These are phyloP conservation scores for Fusarium sacchari DNA, from an alignment of 2,329 filamentous ascomycete genomes.

Conservation along the genomic window DNA sequence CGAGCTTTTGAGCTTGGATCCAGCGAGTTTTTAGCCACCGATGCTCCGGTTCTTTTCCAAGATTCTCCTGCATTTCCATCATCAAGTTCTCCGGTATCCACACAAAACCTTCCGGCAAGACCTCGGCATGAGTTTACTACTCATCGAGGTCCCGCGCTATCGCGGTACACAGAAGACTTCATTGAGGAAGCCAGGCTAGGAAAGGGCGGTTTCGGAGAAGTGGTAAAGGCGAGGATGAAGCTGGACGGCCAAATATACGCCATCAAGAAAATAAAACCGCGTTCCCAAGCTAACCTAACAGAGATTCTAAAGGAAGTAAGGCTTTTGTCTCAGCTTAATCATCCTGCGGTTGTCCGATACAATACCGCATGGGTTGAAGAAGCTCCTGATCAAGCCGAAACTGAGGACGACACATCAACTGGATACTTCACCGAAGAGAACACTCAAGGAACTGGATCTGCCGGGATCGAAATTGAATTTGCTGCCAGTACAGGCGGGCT, in stretches of 20 bases:
- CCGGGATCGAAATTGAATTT: slow-evolving; percentile 64
- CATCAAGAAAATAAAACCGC: slow-evolving; percentile 94
- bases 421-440: slow-evolving; percentile 57
- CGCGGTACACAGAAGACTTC: slow-evolving; percentile 89
- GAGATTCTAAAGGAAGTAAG: slow-evolving; percentile 88
- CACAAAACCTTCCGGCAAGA: slow-evolving; percentile 57
- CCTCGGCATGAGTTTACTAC: slow-evolving; percentile 71
- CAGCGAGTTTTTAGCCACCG: slow-evolving; percentile 73
- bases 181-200: slow-evolving; percentile 89
- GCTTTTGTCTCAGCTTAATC: slow-evolving; percentile 89
- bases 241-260: slow-evolving; percentile 94
- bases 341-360: slow-evolving; percentile 87
- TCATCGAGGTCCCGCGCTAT: slow-evolving; percentile 60
- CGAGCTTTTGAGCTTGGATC: slow-evolving; percentile 79
- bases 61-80: slow-evolving; percentile 54
- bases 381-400: slow-evolving; percentile 61
- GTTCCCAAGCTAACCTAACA: slow-evolving; percentile 79
- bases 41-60: slow-evolving; percentile 67
- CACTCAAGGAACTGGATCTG: slow-evolving; percentile 52
- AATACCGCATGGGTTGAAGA: slow-evolving; percentile 96
- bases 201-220: slow-evolving; percentile 94
- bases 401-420: slow-evolving; percentile 66
- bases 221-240: slow-evolving; percentile 94
- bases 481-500: slow-evolving; percentile 80
- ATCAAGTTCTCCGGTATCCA: slow-evolving; percentile 55